Evolutionary conservation across 305 asterid species (phyloP).

Genomic region (Fraxinus velutina): DNA sequence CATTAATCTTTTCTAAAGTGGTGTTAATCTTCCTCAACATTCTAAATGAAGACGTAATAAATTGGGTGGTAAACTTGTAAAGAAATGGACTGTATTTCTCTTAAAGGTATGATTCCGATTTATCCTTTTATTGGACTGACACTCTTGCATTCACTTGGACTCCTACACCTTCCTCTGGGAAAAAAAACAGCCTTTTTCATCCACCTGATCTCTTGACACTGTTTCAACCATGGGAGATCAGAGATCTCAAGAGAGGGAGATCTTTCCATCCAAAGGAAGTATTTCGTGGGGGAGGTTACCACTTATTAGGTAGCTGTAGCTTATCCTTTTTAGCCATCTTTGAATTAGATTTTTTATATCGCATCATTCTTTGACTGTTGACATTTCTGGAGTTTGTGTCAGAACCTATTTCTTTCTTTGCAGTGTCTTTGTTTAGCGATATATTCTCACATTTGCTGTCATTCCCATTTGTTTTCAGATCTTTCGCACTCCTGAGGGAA

Average conservation of each 20-base stretch:
- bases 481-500: constrained; percentile 83
- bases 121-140: neutral
- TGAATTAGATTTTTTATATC: neutral
- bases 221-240: neutral
- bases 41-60: neutral
- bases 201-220: neutral
- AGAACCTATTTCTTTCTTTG: neutral
- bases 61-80: neutral
- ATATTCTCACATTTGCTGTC: constrained; percentile 20
- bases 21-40: neutral
- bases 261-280: neutral
- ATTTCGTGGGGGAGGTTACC: neutral
- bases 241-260: neutral
- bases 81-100: neutral
- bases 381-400: constrained; percentile 2
- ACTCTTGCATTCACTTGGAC: neutral
- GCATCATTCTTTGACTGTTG: neutral
- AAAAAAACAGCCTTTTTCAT: neutral
- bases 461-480: constrained; percentile 47
- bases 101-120: neutral
- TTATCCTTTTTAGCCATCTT: neutral
- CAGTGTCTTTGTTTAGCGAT: constrained; percentile 16
- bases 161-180: neutral
- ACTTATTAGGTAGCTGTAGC: neutral
- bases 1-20: neutral